phyloP scores from a whole-genome alignment of 2,329 filamentous ascomycete species.

The Chrysosporium keratinophilum region DNA sequence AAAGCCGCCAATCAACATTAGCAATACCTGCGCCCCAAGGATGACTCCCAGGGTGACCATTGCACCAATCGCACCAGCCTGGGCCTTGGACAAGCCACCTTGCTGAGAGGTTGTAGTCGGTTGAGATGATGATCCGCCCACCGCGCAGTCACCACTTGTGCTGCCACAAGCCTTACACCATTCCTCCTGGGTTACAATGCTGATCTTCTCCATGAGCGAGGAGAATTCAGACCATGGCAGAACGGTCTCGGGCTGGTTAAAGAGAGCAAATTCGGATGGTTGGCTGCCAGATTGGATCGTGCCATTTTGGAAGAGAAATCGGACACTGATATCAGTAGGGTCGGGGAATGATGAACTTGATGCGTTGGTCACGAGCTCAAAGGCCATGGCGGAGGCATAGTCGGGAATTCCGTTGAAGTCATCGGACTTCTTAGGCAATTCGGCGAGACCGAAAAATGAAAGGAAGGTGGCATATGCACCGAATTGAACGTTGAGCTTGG shows the following conservation, averaged over 20 bases:
- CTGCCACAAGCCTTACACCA: conserved; percentile 70
- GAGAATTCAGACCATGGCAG: conserved; percentile 63
- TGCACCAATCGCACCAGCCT: conserved; percentile 72
- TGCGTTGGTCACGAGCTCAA: conserved; percentile 57
- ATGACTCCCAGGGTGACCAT: conserved; percentile 57
- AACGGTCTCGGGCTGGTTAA: conserved; percentile 45
- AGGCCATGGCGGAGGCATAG: conserved; percentile 71
- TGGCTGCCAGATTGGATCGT: conserved; percentile 35
- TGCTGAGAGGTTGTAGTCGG: conserved; percentile 21
- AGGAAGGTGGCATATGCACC: conserved; percentile 52
- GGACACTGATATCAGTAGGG: conserved; percentile 44
- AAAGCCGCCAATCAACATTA: conserved; percentile 48
- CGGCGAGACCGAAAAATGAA: conserved; percentile 51
- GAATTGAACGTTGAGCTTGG: conserved; percentile 46
- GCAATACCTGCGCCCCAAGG: conserved; percentile 45
- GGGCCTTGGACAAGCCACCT: conserved; percentile 52
- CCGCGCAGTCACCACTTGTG: conserved; percentile 55
- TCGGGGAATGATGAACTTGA: conserved; percentile 34
- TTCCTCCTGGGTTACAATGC: conserved; percentile 51
- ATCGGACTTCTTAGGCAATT: conserved; percentile 40
- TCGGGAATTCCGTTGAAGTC: conserved; percentile 70
- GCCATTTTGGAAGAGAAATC: conserved; percentile 55
- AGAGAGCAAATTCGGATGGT: conserved; percentile 49
- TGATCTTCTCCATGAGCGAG: conserved; percentile 52
- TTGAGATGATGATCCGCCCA: conserved; percentile 22